phyloP scores from a whole-genome alignment of 805 yeast genomes.

The Ogataea wickerhamii region DNA sequence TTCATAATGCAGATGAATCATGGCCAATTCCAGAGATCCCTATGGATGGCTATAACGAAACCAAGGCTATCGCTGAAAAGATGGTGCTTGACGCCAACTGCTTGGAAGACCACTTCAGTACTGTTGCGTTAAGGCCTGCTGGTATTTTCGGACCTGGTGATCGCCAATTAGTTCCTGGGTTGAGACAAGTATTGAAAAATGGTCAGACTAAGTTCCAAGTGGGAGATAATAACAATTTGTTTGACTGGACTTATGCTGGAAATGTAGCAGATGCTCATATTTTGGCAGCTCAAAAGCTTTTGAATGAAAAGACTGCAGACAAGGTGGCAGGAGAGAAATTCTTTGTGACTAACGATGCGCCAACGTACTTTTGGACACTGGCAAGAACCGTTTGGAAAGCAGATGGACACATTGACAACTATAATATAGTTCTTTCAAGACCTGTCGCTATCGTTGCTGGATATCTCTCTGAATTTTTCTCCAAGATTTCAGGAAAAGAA shows the following conservation, averaged over 20 bases:
- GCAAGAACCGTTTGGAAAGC: constrained; percentile 98
- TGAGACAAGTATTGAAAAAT: constrained; percentile 72
- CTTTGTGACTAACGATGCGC: constrained; percentile 90
- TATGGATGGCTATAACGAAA: constrained; percentile 96
- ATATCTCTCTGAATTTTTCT: constrained; percentile 69
- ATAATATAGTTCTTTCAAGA: constrained; percentile 63
- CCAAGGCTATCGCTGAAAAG: constrained; percentile 88
- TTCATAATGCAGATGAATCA: constrained; percentile 87
- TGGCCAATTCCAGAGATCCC: constrained; percentile 90
- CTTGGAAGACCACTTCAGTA: constrained; percentile 50
- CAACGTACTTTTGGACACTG: constrained; percentile 94
- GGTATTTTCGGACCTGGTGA: constrained; percentile 99
- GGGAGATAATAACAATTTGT: constrained; percentile 89
- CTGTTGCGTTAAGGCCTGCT: constrained; percentile 92
- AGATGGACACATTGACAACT: constrained; percentile 77
- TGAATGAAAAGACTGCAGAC: constrained; percentile 41
- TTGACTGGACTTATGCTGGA: constrained; percentile 98
- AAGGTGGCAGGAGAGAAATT: constrained; percentile 80
- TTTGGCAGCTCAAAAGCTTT: constrained; percentile 76
- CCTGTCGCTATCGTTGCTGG: constrained; percentile 81
- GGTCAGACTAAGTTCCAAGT: constrained; percentile 92
- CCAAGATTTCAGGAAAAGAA: constrained; percentile 71
- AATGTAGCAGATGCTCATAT: constrained; percentile 97
- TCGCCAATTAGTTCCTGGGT: constrained; percentile 91
- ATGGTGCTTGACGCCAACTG: constrained; percentile 74